Conservation (phyloP, 164 flowering plant genomes). For the Liquidambar formosana region DNA sequence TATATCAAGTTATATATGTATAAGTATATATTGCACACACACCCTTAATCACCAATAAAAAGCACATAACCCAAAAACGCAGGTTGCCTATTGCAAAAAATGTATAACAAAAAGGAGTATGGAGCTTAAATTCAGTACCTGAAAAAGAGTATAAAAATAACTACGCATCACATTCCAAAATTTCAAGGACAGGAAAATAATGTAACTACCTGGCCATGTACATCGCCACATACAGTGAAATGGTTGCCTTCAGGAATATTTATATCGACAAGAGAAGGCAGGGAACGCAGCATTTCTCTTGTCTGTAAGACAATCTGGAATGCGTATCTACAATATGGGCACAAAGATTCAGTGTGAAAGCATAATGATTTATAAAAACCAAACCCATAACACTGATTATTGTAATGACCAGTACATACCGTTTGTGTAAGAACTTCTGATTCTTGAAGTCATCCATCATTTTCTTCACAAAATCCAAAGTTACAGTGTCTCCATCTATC, state of each 20-base stretch:
- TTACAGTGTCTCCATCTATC: constrained; percentile 86
- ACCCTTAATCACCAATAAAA: background rate
- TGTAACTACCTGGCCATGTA: constrained; percentile 90
- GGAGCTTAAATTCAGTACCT: background rate
- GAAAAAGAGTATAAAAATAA: no score
- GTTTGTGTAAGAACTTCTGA: constrained; percentile 76
- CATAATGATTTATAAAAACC: background rate
- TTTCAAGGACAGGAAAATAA: background rate
- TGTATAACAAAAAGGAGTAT: background rate
- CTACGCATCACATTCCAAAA: background rate
- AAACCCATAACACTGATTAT: background rate
- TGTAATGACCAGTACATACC: constrained; percentile 41
- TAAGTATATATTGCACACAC: no score
- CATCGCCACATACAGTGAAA: constrained; percentile 98
- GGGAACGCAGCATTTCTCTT: constrained; percentile 70
- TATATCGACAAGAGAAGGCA: constrained; percentile 92
- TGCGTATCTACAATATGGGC: constrained; percentile 64
- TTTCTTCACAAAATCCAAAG: constrained; percentile 90
- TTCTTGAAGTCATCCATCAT: constrained; percentile 97
- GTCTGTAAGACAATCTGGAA: constrained; percentile 86
- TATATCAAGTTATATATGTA: no score
- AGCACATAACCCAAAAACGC: background rate
- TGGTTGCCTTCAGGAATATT: constrained; percentile 65
- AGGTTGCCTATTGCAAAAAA: background rate
- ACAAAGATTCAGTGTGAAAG: constrained; percentile 10